These are phyloP conservation scores for Solanum sejunctum DNA, from an alignment of 257 asterid genomes.

Conservation along the genomic window DNA sequence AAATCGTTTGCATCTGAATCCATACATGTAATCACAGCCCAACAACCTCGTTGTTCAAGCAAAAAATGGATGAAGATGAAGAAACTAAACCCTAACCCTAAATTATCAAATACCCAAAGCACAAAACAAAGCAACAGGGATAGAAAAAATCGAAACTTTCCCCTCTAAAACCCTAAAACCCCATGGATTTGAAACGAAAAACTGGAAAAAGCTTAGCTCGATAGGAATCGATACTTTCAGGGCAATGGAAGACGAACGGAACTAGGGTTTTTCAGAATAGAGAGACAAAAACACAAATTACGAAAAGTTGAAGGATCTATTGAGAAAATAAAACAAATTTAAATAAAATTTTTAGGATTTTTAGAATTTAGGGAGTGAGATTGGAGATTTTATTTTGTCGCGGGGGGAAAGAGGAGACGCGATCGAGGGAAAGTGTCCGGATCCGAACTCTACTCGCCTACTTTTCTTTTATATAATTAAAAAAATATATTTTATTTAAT, in stretches of 20 bases:
- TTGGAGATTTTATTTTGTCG: not conserved
- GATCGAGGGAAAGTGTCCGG: not conserved
- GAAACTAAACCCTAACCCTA: slow-evolving; percentile 12
- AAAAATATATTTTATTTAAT: no score
- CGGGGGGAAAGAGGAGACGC: not conserved
- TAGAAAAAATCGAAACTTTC: not conserved
- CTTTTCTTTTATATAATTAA: not conserved
- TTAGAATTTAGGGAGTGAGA: not conserved
- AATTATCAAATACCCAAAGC: not conserved
- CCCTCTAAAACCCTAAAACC: not conserved
- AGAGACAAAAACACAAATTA: not conserved
- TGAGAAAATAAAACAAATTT: not conserved
- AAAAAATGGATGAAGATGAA: not conserved
- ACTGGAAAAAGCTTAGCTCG: not conserved
- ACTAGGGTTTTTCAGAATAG: not conserved
- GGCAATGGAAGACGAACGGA: not conserved
- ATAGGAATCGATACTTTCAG: not conserved
- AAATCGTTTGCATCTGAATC: slow-evolving; percentile 20
- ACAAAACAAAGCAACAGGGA: not conserved
- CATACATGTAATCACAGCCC: slow-evolving; percentile 23
- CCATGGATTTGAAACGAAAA: not conserved
- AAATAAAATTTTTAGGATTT: not conserved
- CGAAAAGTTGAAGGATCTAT: not conserved
- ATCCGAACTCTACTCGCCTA: not conserved
- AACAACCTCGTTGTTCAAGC: not conserved